These are phyloP conservation scores for Lepidopterella palustris DNA, from an alignment of 495 filamentous ascomycete species.

Conservation along the genomic window DNA sequence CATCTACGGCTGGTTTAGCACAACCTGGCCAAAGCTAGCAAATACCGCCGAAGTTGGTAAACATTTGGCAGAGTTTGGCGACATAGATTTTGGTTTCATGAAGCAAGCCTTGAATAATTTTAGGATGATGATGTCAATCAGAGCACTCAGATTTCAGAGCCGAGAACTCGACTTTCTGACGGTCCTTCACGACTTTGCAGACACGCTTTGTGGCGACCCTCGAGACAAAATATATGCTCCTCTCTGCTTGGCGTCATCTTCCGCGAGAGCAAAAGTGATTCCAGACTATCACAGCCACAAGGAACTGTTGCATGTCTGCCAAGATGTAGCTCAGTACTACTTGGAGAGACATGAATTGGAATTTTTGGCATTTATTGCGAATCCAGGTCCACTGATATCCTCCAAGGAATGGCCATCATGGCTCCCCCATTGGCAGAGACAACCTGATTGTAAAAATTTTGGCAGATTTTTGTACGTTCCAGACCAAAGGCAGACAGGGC, in stretches of 20 bases:
- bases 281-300: background rate
- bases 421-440: background rate
- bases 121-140: background rate
- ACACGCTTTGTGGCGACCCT: background rate
- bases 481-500: no score
- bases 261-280: background rate
- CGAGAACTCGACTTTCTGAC: background rate
- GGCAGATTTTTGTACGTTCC: background rate
- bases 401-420: background rate
- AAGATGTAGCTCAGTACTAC: background rate
- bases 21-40: background rate
- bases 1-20: background rate
- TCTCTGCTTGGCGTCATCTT: background rate
- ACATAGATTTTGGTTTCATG: background rate
- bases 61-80: background rate
- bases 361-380: no score
- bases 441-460: background rate
- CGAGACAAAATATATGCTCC: background rate
- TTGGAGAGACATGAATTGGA: no score
- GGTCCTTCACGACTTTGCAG: background rate
- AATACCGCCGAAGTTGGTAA: background rate
- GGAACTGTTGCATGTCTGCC: background rate
- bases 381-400: background rate
- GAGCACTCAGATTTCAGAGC: background rate
- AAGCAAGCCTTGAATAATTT: background rate